Conservation (phyloP, 2,329 filamentous ascomycete species). For the Pseudopyrenochaeta lycopersici region DNA sequence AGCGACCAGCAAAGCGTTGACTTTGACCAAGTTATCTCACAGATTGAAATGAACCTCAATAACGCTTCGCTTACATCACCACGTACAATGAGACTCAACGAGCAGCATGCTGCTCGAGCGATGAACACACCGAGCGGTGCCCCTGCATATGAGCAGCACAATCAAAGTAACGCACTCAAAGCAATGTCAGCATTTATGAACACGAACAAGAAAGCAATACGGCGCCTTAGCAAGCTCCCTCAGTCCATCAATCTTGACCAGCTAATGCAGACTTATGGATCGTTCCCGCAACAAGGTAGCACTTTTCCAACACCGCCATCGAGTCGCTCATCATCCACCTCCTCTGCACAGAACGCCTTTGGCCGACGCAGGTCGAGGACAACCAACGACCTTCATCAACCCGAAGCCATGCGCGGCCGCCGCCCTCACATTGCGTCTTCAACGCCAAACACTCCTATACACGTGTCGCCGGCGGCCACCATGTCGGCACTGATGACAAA, state of each 20-base stretch:
- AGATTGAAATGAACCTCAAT: slow-evolving; percentile 50
- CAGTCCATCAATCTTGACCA: slow-evolving; percentile 25
- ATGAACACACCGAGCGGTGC: slow-evolving; percentile 43
- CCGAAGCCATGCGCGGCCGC: not conserved
- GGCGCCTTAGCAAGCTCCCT: slow-evolving; percentile 29
- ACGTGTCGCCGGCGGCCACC: slow-evolving; percentile 18
- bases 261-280: slow-evolving; percentile 24
- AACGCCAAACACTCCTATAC: slow-evolving; percentile 4
- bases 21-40: slow-evolving; percentile 58
- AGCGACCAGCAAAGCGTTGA: slow-evolving; percentile 47
- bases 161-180: slow-evolving; percentile 54
- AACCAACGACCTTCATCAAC: not conserved
- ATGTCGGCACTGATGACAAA: slow-evolving; percentile 28
- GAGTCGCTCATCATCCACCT: slow-evolving; percentile 22
- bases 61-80: slow-evolving; percentile 22
- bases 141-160: slow-evolving; percentile 54
- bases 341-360: not conserved
- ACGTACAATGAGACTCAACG: slow-evolving; percentile 49
- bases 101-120: slow-evolving; percentile 53
- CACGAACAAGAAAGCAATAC: slow-evolving; percentile 30
- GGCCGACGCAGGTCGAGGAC: slow-evolving; percentile 2
- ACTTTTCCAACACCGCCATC: slow-evolving; percentile 24
- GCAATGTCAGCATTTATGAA: slow-evolving; percentile 53
- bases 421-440: slow-evolving; percentile 12
- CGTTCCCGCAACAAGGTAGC: slow-evolving; percentile 4